phyloP scores from a whole-genome alignment of 768 basidiomycete species.

The Podaxis sp. region DNA sequence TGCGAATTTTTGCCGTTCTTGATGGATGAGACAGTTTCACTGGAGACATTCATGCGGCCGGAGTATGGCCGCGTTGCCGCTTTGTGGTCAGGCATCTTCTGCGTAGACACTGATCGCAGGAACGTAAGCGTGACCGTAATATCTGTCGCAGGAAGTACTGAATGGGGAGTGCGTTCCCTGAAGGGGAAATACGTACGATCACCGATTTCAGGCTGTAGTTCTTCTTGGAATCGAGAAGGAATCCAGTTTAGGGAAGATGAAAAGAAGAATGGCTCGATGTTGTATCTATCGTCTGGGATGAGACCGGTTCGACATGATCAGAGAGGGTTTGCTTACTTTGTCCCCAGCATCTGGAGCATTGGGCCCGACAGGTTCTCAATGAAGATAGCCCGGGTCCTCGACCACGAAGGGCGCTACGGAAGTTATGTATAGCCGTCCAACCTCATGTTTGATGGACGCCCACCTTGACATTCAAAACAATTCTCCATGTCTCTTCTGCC shows the following conservation, averaged over 20 bases:
- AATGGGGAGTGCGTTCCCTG: neutral
- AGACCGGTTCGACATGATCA: neutral
- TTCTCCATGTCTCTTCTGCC: constrained; percentile 32
- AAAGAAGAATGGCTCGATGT: constrained; percentile 64
- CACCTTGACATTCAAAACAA: constrained; percentile 29
- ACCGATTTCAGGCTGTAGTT: constrained; percentile 32
- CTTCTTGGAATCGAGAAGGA: constrained; percentile 61
- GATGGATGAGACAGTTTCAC: too few species aligned
- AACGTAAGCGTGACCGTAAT: constrained; percentile 54
- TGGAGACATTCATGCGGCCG: too few species aligned
- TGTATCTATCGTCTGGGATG: constrained; percentile 37
- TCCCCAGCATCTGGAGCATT: constrained; percentile 60
- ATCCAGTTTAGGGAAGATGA: constrained; percentile 65
- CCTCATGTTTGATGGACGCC: neutral
- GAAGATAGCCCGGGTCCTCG: constrained; percentile 49
- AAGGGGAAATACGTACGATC: constrained; percentile 43
- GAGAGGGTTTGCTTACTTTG: constrained; percentile 33
- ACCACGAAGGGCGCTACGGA: constrained; percentile 14
- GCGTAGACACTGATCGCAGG: too few species aligned
- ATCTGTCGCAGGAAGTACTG: too few species aligned
- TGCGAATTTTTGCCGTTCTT: too few species aligned
- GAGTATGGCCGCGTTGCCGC: too few species aligned
- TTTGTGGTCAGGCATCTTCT: constrained; percentile 21
- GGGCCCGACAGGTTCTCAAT: constrained; percentile 49
- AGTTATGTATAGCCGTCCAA: neutral